Conservation (phyloP, 1,284 basidiomycete species). For the Irpex sp. region DNA sequence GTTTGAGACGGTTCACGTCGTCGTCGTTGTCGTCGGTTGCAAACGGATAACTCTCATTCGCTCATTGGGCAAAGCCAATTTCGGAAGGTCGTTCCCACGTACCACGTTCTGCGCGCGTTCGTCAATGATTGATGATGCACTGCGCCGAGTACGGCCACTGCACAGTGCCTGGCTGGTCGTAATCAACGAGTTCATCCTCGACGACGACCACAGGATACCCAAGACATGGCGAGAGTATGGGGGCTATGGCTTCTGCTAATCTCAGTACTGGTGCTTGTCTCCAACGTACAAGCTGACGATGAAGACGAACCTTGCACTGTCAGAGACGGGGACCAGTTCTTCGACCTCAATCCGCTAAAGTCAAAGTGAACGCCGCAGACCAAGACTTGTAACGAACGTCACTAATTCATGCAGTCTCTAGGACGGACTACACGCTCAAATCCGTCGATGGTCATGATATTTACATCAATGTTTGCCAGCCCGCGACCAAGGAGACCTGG, state of each 20-base stretch:
- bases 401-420: conserved; percentile 30
- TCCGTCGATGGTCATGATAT: conserved; percentile 46
- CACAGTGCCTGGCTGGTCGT: neutral
- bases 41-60: conserved; percentile 31
- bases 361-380: conserved; percentile 37
- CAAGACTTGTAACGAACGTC: neutral
- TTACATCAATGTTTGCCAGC: conserved; percentile 61
- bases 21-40: conserved; percentile 29
- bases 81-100: conserved; percentile 23
- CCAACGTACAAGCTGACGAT: conserved; percentile 17
- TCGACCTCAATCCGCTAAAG: conserved; percentile 58
- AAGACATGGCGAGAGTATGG: conserved; percentile 8
- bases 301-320: conserved; percentile 35
- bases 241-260: conserved; percentile 7
- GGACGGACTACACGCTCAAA: conserved; percentile 58
- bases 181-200: neutral
- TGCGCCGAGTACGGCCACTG: neutral
- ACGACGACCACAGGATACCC: neutral
- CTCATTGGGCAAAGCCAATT: neutral
- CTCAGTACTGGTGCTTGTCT: conserved; percentile 10
- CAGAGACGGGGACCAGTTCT: conserved; percentile 45
- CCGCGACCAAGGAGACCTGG: conserved; percentile 55
- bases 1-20: conserved; percentile 6
- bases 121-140: neutral
- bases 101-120: conserved; percentile 3